Evolutionary conservation across 1,284 basidiomycete species (phyloP).

Genomic region (Pholiota adiposa): DNA sequence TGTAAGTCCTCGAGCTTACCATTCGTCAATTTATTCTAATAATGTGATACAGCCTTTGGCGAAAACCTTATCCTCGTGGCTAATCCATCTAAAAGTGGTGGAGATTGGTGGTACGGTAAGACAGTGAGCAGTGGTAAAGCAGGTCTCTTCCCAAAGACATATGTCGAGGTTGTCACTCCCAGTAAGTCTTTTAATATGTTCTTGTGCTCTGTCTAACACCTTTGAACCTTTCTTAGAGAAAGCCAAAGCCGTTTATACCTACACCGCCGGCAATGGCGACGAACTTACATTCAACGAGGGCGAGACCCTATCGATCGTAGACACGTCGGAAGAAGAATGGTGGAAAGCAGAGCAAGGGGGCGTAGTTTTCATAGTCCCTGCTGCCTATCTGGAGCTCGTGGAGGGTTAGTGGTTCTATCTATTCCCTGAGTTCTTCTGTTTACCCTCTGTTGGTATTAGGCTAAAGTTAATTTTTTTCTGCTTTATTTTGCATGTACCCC

Average conservation of each 20-base stretch:
- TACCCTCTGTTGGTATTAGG: constrained; percentile 56
- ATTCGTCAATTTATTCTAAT: background rate
- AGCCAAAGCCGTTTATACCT: constrained; percentile 83
- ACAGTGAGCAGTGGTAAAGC: constrained; percentile 66
- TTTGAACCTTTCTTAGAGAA: constrained; percentile 42
- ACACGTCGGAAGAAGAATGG: constrained; percentile 85
- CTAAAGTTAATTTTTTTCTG: constrained; percentile 63
- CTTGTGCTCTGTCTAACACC: constrained; percentile 15
- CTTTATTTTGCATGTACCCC: constrained; percentile 45
- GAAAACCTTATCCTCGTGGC: constrained; percentile 83
- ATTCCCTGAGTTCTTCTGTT: constrained; percentile 60
- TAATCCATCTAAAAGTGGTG: constrained; percentile 82
- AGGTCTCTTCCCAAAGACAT: constrained; percentile 92
- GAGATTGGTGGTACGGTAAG: constrained; percentile 96
- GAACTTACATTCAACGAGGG: constrained; percentile 86
- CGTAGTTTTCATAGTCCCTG: constrained; percentile 86
- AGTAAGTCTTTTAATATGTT: constrained; percentile 53
- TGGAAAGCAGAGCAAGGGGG: constrained; percentile 91
- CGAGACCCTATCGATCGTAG: constrained; percentile 77
- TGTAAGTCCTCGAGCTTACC: constrained; percentile 49
- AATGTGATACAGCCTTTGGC: constrained; percentile 64
- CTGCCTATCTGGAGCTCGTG: constrained; percentile 82
- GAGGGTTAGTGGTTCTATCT: constrained; percentile 79
- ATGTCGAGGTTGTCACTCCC: constrained; percentile 73
- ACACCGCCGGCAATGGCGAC: constrained; percentile 71